Base-by-base conservation (phyloP, 148 eudicot species). In the Rhododendron vialii region DNA sequence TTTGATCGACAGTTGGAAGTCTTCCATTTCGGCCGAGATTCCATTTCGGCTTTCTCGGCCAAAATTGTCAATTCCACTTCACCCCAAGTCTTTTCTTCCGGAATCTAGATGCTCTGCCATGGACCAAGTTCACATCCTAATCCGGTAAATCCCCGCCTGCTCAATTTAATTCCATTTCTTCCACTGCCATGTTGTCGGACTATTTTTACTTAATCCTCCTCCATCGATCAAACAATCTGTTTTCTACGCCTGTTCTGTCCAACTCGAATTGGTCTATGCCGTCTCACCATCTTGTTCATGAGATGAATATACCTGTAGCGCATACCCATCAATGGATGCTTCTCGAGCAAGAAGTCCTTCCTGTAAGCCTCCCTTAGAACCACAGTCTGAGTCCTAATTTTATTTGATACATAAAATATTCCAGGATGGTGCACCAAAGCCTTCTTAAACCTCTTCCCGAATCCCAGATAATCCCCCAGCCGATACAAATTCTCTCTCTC, bases 361-460 rank as follows among this genome's bases (percentile, higher is more conserved):
- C 89, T 92, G 85, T 88, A 94, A 8, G 91, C 96, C 88, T 96
- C 98, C 89, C 93, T 91, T 14, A 94, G 89, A 85, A 95, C 95
- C 80, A 95, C 94, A 5, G 98, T 95, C 92, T 95, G 96, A 2
- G 93, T 95, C 87, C 93, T 90, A 20, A 91, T 90, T 90, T 96
- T 94, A 87, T 93, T 94, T 1, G 98, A 96, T 51, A 92, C 83
- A 81, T 94, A 94, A 87, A 95, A 96, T 7, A 96, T 92, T 80
- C 98, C 98, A 0, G 96, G 98, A 87, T 93, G 91, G 85, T 91
- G 94, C 82, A 88, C 89, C 92, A 94, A 43, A 15, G 96, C 96
- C 89, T 93, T 92, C 92, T 90, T 94, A 83, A 96, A 91, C 89
- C 98, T 91, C 84, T 63, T 6, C 80, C 95, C 92, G 28, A 94